Evolutionary conservation across 1,284 basidiomycete species (phyloP).

Genomic region (Apiotrichum akiyoshidainum): DNA sequence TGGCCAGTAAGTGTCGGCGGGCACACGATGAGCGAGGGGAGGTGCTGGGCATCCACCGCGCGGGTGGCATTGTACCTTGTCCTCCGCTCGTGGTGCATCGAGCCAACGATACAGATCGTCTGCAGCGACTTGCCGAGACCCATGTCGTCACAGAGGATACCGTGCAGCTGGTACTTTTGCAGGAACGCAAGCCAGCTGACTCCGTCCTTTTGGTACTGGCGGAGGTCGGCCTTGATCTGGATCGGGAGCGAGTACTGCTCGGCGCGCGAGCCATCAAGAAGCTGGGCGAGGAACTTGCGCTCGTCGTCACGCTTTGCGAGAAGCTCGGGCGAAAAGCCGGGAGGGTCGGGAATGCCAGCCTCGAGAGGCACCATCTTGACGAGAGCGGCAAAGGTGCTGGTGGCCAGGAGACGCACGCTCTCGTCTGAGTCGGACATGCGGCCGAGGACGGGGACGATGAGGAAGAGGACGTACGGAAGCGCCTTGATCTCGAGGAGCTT

Average conservation of each 20-base stretch:
- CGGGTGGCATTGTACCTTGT: conserved; percentile 65
- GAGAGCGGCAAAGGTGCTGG: conserved; percentile 95
- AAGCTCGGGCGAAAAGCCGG: conserved; percentile 86
- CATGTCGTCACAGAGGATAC: conserved; percentile 98
- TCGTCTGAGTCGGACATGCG: conserved; percentile 96
- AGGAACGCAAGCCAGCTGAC: conserved; percentile 99
- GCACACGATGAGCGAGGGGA: conserved; percentile 93
- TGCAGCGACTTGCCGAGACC: conserved; percentile 97
- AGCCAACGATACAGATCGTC: conserved; percentile 94
- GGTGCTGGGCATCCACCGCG: conserved; percentile 73
- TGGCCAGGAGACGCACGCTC: conserved; percentile 84
- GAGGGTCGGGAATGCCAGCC: conserved; percentile 93
- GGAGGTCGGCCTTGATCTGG: conserved; percentile 84
- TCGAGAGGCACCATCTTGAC: conserved; percentile 99
- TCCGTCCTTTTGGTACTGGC: conserved; percentile 97
- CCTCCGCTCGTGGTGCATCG: conserved; percentile 85
- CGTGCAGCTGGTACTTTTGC: conserved; percentile 92
- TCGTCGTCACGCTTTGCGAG: conserved; percentile 82
- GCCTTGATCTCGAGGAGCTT: conserved; percentile 89
- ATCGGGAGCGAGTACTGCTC: conserved; percentile 87
- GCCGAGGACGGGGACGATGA: conserved; percentile 93
- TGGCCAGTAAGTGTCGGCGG: conserved; percentile 96
- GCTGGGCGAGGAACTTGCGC: conserved; percentile 86
- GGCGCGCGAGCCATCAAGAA: conserved; percentile 92
- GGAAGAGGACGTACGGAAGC: conserved; percentile 93